Base-by-base conservation (phyloP, 1,139 yeast species). In the Debaryomyces psychrophilus region DNA sequence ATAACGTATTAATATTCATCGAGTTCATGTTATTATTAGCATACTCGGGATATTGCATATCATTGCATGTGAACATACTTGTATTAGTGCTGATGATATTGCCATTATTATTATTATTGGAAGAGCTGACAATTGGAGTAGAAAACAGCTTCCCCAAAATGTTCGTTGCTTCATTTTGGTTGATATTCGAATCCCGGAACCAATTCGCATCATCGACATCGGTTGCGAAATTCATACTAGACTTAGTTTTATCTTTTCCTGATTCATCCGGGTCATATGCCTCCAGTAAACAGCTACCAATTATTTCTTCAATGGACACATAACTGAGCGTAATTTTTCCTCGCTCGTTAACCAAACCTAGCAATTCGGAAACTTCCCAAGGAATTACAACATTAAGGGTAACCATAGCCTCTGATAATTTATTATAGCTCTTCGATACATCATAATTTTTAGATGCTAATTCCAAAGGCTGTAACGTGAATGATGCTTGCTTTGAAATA, bases 301-400 rank as follows among this genome's bases (percentile, higher is more conserved):
- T 81, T 39, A 83, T 76, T 53, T 83, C 88, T 48, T 79, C 84
- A 43, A 81, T 80, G n/a, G 87, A 81, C 9, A 78, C 70, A 57
- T 82, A 83, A 49, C 69, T 72, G n/a, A 73, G 58, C 1, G 80
- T 77, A 23, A 81, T 75, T 54, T 76, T 78, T 36, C 80, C 82
- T 47, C 82, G 67, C 59, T 83, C 89, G 45, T 82, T 77, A 7
- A 81, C 79, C 41, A 83, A 63, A 27, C 82, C 84, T 41, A 82
- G 56, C 27, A 83, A 60, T 51, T 80, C 80, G 43, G 79, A 80
- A 26, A 77, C 68, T 44, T 81, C 82, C 88, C 88, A 83, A 11
- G 82, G 79, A 44, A 80, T 72, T 7, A 66, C 76, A 35, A 73
- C 86, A 55, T 69, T 72, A 48, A 76, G 65, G 55, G 66, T 65